A percentile compares a stretch with the other conserved stretches of the same genome.
phyloP scores from a whole-genome alignment of 345 rosid species.

The Brassica carinata region DNA sequence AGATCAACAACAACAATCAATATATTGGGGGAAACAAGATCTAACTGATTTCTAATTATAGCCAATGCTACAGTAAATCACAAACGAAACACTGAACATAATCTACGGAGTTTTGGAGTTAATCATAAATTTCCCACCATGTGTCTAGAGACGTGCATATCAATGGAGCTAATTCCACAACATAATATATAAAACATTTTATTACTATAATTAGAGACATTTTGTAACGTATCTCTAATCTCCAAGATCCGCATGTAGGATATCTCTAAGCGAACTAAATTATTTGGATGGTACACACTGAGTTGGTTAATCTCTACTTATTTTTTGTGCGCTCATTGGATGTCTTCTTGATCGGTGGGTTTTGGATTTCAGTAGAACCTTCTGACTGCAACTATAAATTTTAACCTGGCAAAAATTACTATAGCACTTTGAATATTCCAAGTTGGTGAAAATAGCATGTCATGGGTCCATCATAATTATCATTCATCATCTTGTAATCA shows the following conservation, averaged over 20 bases:
- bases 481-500: conserved; percentile 33
- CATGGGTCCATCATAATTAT: conserved; percentile 34
- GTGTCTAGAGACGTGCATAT: neutral
- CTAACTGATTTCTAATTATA: neutral
- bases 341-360: neutral
- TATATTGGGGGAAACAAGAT: neutral
- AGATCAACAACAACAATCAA: neutral
- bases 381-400: neutral
- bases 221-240: too few relatives aligned
- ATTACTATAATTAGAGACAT: too few relatives aligned
- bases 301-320: neutral
- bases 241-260: neutral
- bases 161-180: neutral
- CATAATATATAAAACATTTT: neutral
- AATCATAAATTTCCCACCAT: neutral
- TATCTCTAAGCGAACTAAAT: neutral
- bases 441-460: conserved; percentile 31
- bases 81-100: neutral
- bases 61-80: neutral
- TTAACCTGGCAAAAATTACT: neutral
- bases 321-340: too few relatives aligned
- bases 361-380: conserved; percentile 16
- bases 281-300: neutral
- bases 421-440: conserved; percentile 15
- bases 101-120: neutral